These are phyloP conservation scores for Penicillium digitatum DNA, from an alignment of 2,329 filamentous ascomycete genomes.

Conservation along the genomic window DNA sequence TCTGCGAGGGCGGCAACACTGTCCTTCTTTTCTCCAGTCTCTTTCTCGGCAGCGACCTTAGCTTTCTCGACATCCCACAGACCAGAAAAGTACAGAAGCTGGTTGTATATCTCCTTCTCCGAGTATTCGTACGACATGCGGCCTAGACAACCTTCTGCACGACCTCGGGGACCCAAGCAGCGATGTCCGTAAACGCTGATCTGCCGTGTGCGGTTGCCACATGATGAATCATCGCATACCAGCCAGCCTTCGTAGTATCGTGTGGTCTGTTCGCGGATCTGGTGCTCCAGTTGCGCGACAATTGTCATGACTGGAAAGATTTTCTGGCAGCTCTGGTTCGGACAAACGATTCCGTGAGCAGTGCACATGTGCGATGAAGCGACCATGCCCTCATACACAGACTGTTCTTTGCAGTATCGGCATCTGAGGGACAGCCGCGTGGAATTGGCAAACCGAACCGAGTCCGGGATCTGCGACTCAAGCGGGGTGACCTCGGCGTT, in stretches of 20 bases:
- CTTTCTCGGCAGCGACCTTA: slow-evolving; percentile 50
- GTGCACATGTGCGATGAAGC: slow-evolving; percentile 58
- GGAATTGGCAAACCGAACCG: slow-evolving; percentile 81
- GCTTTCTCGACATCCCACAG: slow-evolving; percentile 90
- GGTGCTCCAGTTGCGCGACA: slow-evolving; percentile 80
- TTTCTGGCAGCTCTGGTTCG: slow-evolving; percentile 58
- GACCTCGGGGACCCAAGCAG: slow-evolving; percentile 81
- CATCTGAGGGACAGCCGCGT: slow-evolving; percentile 73
- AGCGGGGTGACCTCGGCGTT: slow-evolving; percentile 78
- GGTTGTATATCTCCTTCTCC: slow-evolving; percentile 91
- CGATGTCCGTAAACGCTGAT: slow-evolving; percentile 89
- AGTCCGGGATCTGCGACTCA: slow-evolving; percentile 90
- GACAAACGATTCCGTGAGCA: slow-evolving; percentile 71
- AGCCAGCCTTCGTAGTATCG: slow-evolving; percentile 93
- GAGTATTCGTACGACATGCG: slow-evolving; percentile 83
- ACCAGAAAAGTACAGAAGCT: slow-evolving; percentile 79
- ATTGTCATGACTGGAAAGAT: slow-evolving; percentile 67
- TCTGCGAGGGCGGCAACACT: slow-evolving; percentile 69
- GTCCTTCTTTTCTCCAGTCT: slow-evolving; percentile 55
- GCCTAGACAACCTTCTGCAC: slow-evolving; percentile 78
- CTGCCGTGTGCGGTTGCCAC: slow-evolving; percentile 80
- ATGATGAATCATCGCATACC: slow-evolving; percentile 82
- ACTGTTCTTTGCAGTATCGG: slow-evolving; percentile 68
- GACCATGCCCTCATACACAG: slow-evolving; percentile 72
- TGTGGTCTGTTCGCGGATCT: slow-evolving; percentile 72